Evolutionary conservation across 176 grass and related monocot species (phyloP).

Genomic region (Eragrostis nindensis): DNA sequence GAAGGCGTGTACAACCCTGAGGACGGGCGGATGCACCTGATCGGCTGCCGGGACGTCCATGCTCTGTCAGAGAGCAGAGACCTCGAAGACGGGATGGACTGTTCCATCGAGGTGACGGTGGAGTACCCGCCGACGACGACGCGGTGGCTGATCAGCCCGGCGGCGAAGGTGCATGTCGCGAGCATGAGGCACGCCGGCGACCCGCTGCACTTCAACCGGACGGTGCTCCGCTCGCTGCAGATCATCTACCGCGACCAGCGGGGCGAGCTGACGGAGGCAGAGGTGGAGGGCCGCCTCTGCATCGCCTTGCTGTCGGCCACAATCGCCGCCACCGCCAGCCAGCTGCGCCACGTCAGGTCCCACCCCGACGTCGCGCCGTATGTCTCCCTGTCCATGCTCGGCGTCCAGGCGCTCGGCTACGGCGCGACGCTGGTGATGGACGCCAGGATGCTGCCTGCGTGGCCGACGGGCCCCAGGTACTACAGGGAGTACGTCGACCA

Average conservation of each 20-base stretch:
- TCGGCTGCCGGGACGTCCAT: conserved; percentile 67
- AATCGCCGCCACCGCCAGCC: conserved; percentile 56
- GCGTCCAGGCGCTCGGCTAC: conserved; percentile 81
- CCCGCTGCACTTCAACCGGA: conserved; percentile 55
- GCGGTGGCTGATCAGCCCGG: conserved; percentile 78
- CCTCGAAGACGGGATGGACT: conserved; percentile 68
- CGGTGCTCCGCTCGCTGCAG: conserved; percentile 65
- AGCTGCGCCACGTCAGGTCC: conserved; percentile 69
- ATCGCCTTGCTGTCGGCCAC: conserved; percentile 59
- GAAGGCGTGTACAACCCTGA: conserved; percentile 87
- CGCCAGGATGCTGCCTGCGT: conserved; percentile 30
- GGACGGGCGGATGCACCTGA: conserved; percentile 81
- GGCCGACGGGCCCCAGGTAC: conserved; percentile 20
- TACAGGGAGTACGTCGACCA: conserved; percentile 57
- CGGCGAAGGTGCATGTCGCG: conserved; percentile 55
- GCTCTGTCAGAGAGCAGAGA: conserved; percentile 35
- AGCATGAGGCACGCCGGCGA: conserved; percentile 62
- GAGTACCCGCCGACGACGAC: conserved; percentile 87
- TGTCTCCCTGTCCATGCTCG: conserved; percentile 72
- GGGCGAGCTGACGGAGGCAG: conserved; percentile 66
- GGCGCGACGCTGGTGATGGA: conserved; percentile 53
- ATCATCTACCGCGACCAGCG: conserved; percentile 69
- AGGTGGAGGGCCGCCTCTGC: conserved; percentile 80
- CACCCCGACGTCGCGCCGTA: conserved; percentile 63
- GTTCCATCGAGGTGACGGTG: conserved; percentile 76